Evolutionary conservation across 2,329 filamentous ascomycete genomes (phyloP).

Genomic region (Pestalotiopsis sp.): DNA sequence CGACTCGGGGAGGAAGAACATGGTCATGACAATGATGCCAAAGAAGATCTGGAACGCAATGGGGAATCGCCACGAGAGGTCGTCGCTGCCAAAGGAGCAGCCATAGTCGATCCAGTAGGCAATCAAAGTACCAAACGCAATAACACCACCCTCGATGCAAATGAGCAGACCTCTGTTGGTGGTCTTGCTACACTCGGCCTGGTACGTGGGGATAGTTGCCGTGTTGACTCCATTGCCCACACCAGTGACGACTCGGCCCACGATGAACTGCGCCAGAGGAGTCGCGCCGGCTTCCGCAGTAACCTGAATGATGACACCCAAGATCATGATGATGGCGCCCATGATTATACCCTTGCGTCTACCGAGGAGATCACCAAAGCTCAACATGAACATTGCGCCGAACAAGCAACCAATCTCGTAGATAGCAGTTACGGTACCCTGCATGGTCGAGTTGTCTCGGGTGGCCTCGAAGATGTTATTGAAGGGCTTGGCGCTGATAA

Average conservation of each 20-base stretch:
- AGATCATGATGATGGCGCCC: conserved; percentile 53
- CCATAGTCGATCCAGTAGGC: conserved; percentile 57
- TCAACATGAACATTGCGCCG: conserved; percentile 52
- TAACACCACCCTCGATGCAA: conserved; percentile 47
- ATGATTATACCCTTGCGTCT: conserved; percentile 57
- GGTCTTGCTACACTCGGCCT: conserved; percentile 48
- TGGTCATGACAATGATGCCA: conserved; percentile 44
- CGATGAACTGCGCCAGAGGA: conserved; percentile 47
- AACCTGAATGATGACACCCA: conserved; percentile 64
- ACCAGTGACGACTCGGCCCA: conserved; percentile 54
- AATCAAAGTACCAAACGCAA: conserved; percentile 46
- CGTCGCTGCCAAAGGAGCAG: conserved; percentile 42
- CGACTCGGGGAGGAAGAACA: conserved; percentile 41
- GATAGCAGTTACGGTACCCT: conserved; percentile 49
- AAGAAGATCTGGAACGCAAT: conserved; percentile 53
- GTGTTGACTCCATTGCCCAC: conserved; percentile 57
- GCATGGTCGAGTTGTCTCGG: conserved; percentile 46
- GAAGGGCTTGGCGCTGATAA: conserved; percentile 54
- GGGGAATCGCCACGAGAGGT: conserved; percentile 58
- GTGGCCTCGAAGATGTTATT: conserved; percentile 50
- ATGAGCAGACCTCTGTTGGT: conserved; percentile 46
- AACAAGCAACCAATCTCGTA: conserved; percentile 49
- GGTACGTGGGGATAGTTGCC: conserved; percentile 49
- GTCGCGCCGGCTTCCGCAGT: conserved; percentile 31
- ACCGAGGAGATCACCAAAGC: conserved; percentile 55